Percentiles rank a stretch among this genome's conserved stretches.
These are phyloP conservation scores for Vairimorpha apis DNA, from an alignment of 371 early-diverging fungal genomes.

Conservation along the genomic window DNA sequence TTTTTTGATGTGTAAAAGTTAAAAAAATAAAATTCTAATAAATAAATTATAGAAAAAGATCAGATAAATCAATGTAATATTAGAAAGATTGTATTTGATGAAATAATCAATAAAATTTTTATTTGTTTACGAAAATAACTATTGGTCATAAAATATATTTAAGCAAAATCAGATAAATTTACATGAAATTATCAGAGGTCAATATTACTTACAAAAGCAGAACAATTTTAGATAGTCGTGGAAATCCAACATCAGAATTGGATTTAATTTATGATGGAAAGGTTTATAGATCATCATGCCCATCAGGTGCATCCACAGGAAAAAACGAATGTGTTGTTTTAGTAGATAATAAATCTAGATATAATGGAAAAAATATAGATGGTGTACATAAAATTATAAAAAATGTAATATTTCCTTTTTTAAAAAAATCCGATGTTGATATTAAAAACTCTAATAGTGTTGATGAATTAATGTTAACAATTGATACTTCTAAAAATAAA, in stretches of 20 bases:
- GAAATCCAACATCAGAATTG: conserved; percentile 95
- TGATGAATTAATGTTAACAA: conserved; percentile 76
- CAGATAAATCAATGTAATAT: too few species aligned
- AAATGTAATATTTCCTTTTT: conserved; percentile 71
- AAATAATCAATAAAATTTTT: too few species aligned
- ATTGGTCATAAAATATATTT: too few species aligned
- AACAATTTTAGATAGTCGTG: conserved; percentile 94
- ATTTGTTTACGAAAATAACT: too few species aligned
- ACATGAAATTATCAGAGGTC: conserved; percentile 29
- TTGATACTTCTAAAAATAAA: conserved; percentile 89
- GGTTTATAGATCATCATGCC: conserved; percentile 85
- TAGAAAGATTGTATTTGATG: too few species aligned
- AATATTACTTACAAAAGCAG: conserved; percentile 66
- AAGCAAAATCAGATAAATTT: neutral
- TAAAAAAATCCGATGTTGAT: conserved; percentile 68
- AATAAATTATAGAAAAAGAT: too few species aligned
- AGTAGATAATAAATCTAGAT: conserved; percentile 73
- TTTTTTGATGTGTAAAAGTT: too few species aligned
- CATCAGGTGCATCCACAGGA: conserved; percentile 95
- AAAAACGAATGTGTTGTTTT: conserved; percentile 92
- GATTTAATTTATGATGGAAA: conserved; percentile 80
- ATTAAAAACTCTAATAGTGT: conserved; percentile 76
- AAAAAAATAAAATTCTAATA: too few species aligned
- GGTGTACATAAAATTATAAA: conserved; percentile 85
- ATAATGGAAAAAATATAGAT: conserved; percentile 85